Conservation (phyloP, 1,139 yeast genomes). For the Nakaseomyces delphensis region DNA sequence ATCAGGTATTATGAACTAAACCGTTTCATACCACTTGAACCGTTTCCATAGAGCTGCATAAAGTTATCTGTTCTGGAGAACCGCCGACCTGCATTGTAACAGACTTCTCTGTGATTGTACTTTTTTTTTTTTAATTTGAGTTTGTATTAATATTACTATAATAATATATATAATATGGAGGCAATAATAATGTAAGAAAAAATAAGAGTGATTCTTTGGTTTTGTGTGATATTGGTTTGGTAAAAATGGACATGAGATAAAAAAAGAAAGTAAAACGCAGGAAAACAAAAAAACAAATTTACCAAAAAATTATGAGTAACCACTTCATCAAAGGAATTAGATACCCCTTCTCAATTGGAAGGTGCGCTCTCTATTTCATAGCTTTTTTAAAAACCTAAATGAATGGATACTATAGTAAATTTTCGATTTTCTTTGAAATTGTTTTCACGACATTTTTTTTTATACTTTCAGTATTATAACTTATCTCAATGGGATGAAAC, state of each 20-base stretch:
- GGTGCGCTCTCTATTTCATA: too few relatives aligned
- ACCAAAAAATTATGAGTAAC: not conserved
- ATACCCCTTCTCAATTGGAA: too few relatives aligned
- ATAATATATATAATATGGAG: constrained; percentile 5
- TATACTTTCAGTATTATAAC: constrained; percentile 7
- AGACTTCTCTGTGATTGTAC: not conserved
- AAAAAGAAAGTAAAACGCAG: not conserved
- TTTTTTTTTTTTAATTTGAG: not conserved
- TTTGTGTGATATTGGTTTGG: not conserved
- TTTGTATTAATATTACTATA: constrained; percentile 3
- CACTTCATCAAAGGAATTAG: too few relatives aligned
- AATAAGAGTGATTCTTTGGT: constrained; percentile 1
- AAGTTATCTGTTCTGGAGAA: too few relatives aligned
- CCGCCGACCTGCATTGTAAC: too few relatives aligned
- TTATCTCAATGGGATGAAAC: constrained; percentile 65
- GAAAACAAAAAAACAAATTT: not conserved
- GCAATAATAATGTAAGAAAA: constrained; percentile 5
- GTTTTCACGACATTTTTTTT: too few relatives aligned
- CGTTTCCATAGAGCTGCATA: too few relatives aligned
- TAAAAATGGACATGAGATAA: constrained; percentile 4
- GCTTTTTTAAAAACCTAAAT: too few relatives aligned
- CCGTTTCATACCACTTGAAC: too few relatives aligned
- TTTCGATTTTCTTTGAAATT: too few relatives aligned
- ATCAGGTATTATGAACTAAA: too few relatives aligned
- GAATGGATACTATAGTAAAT: too few relatives aligned